phyloP scores from a whole-genome alignment of 164 flowering plant genomes.

The Aristolochia contorta region DNA sequence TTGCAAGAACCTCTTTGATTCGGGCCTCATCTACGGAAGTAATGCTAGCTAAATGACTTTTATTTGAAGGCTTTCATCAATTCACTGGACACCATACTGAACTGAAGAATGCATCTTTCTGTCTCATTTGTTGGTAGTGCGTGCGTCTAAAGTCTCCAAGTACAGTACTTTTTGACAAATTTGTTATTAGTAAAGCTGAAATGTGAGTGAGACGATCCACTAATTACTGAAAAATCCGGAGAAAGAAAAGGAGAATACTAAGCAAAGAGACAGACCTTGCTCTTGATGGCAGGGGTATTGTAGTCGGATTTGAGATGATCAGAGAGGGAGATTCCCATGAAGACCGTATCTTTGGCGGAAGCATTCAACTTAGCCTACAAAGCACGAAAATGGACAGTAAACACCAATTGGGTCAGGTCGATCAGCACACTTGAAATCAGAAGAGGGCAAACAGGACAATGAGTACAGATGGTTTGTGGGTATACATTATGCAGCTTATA shows the following conservation, averaged over 20 bases:
- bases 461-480: not conserved
- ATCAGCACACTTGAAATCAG: not conserved
- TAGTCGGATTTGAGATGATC: conserved; percentile 51
- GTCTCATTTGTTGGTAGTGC: not conserved
- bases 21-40: too few relatives aligned
- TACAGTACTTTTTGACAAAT: too few relatives aligned
- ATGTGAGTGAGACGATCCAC: too few relatives aligned
- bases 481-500: too few relatives aligned
- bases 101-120: too few relatives aligned
- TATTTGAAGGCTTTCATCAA: too few relatives aligned
- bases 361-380: conserved; percentile 46
- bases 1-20: too few relatives aligned
- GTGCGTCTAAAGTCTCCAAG: too few relatives aligned
- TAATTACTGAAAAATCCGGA: not conserved
- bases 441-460: not conserved
- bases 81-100: too few relatives aligned
- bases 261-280: conserved; percentile 34
- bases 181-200: too few relatives aligned
- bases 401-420: too few relatives aligned
- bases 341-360: conserved; percentile 43
- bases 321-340: conserved; percentile 51
- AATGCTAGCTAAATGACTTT: too few relatives aligned
- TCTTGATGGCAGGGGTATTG: conserved; percentile 29
- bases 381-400: not conserved
- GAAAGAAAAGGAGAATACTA: not conserved